Evolutionary conservation across 768 basidiomycete genomes (phyloP).

Genomic region (Symmetrospora coprosmae): DNA sequence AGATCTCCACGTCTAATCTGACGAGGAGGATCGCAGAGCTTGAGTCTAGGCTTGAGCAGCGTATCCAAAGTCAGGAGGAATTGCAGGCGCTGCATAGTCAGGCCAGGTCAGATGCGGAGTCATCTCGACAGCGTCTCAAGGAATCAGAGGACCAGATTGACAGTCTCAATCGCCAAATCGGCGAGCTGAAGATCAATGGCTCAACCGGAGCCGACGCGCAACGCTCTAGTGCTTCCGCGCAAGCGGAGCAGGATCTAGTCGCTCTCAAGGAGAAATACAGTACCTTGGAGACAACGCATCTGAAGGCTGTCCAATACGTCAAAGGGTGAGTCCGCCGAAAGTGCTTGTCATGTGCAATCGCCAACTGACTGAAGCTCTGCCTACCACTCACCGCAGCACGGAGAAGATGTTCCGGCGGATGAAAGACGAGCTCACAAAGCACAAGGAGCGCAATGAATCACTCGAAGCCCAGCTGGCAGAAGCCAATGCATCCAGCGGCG

Average conservation of each 20-base stretch:
- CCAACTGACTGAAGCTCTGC: background rate
- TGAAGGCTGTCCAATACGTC: conserved; percentile 90
- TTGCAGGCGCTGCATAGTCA: conserved; percentile 25
- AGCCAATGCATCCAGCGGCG: background rate
- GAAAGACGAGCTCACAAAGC: conserved; percentile 85
- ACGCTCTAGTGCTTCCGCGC: conserved; percentile 1
- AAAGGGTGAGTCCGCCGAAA: conserved; percentile 44
- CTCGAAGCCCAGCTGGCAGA: conserved; percentile 74
- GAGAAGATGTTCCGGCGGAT: conserved; percentile 95
- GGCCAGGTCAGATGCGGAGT: conserved; percentile 22
- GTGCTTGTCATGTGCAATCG: background rate
- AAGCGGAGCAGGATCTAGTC: conserved; percentile 48
- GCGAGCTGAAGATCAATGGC: background rate
- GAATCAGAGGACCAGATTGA: conserved; percentile 18
- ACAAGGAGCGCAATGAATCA: conserved; percentile 62
- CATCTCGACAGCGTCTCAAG: background rate
- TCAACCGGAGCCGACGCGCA: background rate
- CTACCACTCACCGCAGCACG: conserved; percentile 43
- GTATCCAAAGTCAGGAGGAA: conserved; percentile 53
- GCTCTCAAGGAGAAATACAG: conserved; percentile 35
- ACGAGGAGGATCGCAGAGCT: conserved; percentile 52
- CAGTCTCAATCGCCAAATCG: conserved; percentile 24
- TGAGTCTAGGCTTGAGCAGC: conserved; percentile 62
- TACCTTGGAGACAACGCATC: conserved; percentile 88
- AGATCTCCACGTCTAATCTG: conserved; percentile 34